Base-by-base conservation (phyloP, 345 rosid species). In the Erodium maritimum region DNA sequence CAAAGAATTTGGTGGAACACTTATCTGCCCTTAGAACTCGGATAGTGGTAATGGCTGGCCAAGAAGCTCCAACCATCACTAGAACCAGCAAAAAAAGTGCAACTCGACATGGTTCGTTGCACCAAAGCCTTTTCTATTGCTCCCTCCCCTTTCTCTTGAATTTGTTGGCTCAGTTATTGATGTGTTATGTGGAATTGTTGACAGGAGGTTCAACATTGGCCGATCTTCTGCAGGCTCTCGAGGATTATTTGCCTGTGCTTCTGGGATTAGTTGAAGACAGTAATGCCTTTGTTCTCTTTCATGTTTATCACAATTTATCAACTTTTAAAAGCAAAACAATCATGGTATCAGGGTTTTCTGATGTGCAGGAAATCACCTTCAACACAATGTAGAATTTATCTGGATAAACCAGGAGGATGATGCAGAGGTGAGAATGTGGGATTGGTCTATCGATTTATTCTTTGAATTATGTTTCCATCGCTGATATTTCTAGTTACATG, bases 331-430 rank as follows among this genome's bases (percentile, higher is more conserved):
- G 48, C 48, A 42, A 42, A 42, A 7, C 17, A 0, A 11, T 42
- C 14, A 14, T 12, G 6, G 20, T 53, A 34, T 6, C 50, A 21
- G 54, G n/a, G 52, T 54, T 18, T 48, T 54, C 63, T 13, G 20
- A 61, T 67, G 54, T 56, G 67, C 79, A 83, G 90, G 90, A 71
- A 86, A 74, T 71, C 95, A 80, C 55, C 76, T 87, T 48, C 90
- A 81, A 60, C 80, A 83, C 69, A 85, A 82, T 73, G 93, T 84
- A 67, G 83, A 73, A 37, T 94, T 94, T 81, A 76, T 61, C 63
- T 94, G 99, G 99, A 67, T 82, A 53, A 94, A 94, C 72, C 97
- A 90, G 67, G 99, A 90, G 71, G 95, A 94, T 76, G 97, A 87
- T 18, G 79, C 79, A 54, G 97, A 87, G 96, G 99, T 94, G 65